A percentile compares a stretch with the other conserved stretches of the same genome.
Conservation (phyloP, 805 yeast genomes). For the Yamadazyma insecticola region DNA sequence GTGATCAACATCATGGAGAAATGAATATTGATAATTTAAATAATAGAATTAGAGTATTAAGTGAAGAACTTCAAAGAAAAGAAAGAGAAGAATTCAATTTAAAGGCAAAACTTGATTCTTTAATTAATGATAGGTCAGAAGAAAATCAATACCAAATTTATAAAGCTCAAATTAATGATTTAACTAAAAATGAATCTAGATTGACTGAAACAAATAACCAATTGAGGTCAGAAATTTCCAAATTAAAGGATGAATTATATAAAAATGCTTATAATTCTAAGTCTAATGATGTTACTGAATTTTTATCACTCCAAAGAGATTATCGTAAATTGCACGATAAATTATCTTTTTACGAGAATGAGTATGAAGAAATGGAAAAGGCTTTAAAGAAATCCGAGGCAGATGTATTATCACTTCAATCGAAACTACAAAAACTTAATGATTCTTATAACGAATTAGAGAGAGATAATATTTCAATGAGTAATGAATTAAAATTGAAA, state of each 20-base stretch:
- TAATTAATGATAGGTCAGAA: constrained; percentile 15
- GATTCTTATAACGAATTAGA: constrained; percentile 16
- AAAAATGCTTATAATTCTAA: constrained; percentile 13
- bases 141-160: constrained; percentile 12
- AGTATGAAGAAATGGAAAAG: constrained; percentile 20
- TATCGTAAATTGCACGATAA: constrained; percentile 20
- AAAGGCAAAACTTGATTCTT: constrained; percentile 18
- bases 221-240: constrained; percentile 24
- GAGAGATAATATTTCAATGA: constrained; percentile 24
- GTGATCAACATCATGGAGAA: constrained; percentile 7
- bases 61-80: constrained; percentile 17
- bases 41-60: constrained; percentile 11
- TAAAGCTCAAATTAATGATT: constrained; percentile 20
- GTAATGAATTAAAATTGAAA: constrained; percentile 12
- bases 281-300: constrained; percentile 4
- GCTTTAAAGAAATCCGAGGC: constrained; percentile 19
- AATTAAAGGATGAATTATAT: constrained; percentile 20
- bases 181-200: constrained; percentile 16
- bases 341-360: constrained; percentile 23
- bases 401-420: constrained; percentile 19
- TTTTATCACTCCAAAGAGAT: constrained; percentile 13
- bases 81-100: constrained; percentile 19
- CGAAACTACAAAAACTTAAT: constrained; percentile 14
- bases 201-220: constrained; percentile 14
- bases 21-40: constrained; percentile 10